These are phyloP conservation scores for Fusarium sp. DNA, from an alignment of 2,329 filamentous ascomycete genomes.

Conservation along the genomic window DNA sequence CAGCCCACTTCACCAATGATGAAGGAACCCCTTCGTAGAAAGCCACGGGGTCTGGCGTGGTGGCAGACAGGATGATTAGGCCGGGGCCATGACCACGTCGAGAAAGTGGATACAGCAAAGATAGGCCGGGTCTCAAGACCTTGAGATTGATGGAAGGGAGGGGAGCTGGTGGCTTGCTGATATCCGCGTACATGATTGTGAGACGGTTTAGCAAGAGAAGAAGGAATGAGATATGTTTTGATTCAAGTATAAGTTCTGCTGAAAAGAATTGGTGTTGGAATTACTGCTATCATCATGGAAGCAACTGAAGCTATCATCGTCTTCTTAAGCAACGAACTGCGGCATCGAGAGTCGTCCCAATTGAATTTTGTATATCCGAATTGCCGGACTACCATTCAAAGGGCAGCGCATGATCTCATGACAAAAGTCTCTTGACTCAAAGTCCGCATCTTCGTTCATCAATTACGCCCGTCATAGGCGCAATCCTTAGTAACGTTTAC, in stretches of 20 bases:
- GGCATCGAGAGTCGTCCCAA: not conserved
- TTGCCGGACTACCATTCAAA: not conserved
- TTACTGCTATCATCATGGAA: not conserved
- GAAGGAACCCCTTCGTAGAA: constrained; percentile 59
- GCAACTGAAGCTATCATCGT: not conserved
- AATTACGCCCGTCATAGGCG: not conserved
- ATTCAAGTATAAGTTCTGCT: rapidly evolving
- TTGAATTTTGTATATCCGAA: not conserved
- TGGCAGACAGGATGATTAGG: constrained; percentile 49
- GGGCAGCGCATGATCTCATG: not conserved
- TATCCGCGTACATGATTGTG: constrained; percentile 42
- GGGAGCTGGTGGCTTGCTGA: constrained; percentile 40
- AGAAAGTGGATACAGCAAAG: constrained; percentile 51
- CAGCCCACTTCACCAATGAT: constrained; percentile 75
- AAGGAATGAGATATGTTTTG: not conserved
- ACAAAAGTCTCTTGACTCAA: not conserved
- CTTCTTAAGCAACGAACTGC: not conserved
- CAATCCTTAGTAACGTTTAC: not conserved
- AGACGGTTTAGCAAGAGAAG: not conserved
- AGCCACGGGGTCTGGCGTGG: constrained; percentile 36
- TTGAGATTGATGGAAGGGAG: constrained; percentile 39
- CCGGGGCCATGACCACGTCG: constrained; percentile 55
- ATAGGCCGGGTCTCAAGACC: constrained; percentile 35
- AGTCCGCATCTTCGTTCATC: not conserved
- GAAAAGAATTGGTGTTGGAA: not conserved